phyloP scores from a whole-genome alignment of 192 early-diverging fungal genomes.

The Geranomyces michiganensis region DNA sequence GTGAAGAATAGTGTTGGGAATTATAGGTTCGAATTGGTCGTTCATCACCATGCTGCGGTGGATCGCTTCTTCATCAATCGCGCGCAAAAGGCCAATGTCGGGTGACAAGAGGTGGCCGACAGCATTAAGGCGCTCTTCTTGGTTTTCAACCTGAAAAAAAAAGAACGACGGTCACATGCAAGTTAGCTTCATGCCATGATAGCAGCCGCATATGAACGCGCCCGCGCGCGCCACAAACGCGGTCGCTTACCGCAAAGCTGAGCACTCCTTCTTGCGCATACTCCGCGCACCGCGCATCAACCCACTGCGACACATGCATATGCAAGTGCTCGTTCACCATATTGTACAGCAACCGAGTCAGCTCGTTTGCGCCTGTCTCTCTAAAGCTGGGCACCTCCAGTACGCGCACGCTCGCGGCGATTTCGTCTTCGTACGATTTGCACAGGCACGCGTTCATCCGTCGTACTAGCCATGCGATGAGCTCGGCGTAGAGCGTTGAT shows the following conservation, averaged over 20 bases:
- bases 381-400: conserved; percentile 85
- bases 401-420: conserved; percentile 73
- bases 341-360: conserved; percentile 76
- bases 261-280: conserved; percentile 36
- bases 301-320: conserved; percentile 33
- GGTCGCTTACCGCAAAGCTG: conserved; percentile 16
- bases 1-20: conserved; percentile 26
- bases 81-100: conserved; percentile 72
- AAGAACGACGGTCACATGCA: neutral
- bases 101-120: conserved; percentile 31
- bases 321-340: conserved; percentile 89
- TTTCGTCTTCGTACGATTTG: conserved; percentile 62
- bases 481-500: conserved; percentile 73
- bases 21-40: conserved; percentile 29
- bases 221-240: neutral
- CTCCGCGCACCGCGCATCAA: conserved; percentile 25
- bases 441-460: conserved; percentile 81
- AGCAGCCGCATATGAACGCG: neutral
- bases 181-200: too few relatives aligned
- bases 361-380: conserved; percentile 54
- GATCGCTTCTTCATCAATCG: conserved; percentile 67
- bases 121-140: conserved; percentile 10
- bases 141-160: conserved; percentile 20
- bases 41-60: neutral
- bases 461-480: conserved; percentile 81